Percentiles rank a stretch among this genome's conserved stretches.
phyloP scores from a whole-genome alignment of 2,329 filamentous ascomycete species.

The Curvularia lunata region DNA sequence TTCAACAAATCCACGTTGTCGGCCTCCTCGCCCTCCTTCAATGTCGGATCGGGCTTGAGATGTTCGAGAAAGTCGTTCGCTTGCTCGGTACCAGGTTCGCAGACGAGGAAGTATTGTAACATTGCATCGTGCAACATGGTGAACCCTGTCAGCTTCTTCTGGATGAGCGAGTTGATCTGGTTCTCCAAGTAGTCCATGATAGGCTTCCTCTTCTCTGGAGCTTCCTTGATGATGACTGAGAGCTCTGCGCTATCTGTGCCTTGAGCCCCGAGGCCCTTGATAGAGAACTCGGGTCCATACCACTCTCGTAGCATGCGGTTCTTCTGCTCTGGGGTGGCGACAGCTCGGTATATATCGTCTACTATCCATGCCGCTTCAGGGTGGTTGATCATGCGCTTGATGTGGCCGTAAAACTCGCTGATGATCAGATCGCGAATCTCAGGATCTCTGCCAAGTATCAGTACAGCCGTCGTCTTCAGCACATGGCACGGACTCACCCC shows the following conservation, averaged over 20 bases:
- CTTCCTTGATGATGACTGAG: conserved; percentile 72
- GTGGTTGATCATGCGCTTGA: conserved; percentile 93
- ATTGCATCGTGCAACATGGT: conserved; percentile 98
- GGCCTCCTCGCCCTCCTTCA: conserved; percentile 60
- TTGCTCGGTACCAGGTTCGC: conserved; percentile 77
- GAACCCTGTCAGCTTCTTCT: conserved; percentile 96
- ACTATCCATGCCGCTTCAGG: conserved; percentile 97
- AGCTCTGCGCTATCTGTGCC: conserved; percentile 69
- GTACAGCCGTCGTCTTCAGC: not conserved
- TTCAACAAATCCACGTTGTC: conserved; percentile 74
- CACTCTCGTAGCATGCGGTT: conserved; percentile 86
- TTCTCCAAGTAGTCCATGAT: conserved; percentile 86
- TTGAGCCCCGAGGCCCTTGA: conserved; percentile 66
- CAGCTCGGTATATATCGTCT: conserved; percentile 91
- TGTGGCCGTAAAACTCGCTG: conserved; percentile 92
- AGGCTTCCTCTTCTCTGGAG: conserved; percentile 83
- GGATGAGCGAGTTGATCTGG: conserved; percentile 88
- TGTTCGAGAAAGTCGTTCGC: conserved; percentile 87
- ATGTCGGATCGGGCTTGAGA: conserved; percentile 85
- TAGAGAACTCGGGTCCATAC: conserved; percentile 92
- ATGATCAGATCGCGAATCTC: conserved; percentile 89
- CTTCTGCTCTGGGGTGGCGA: conserved; percentile 86
- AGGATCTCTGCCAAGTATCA: conserved; percentile 63
- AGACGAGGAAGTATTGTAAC: conserved; percentile 91
- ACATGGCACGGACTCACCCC: conserved; percentile 50